A percentile compares a stretch with the other conserved stretches of the same genome.
Evolutionary conservation across 2,329 filamentous ascomycete genomes (phyloP).

Genomic region (Talaromyces islandicus): DNA sequence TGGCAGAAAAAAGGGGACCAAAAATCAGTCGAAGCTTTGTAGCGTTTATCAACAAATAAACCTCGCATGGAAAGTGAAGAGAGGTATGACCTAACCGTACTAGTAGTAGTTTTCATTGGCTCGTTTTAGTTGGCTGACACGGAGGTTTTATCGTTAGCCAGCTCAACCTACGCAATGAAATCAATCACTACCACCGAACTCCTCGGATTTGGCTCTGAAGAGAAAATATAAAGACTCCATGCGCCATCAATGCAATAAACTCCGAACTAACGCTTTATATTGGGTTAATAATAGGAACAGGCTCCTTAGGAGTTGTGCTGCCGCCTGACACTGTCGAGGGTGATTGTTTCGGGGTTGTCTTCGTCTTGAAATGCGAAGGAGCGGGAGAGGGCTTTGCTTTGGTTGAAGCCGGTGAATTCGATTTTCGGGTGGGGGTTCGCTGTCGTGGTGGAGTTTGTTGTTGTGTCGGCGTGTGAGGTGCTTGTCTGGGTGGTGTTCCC

Average conservation of each 20-base stretch:
- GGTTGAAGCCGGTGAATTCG: conserved; percentile 2
- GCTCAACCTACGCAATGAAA: not conserved
- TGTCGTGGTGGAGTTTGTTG: conserved; percentile 1
- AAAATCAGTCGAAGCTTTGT: not conserved
- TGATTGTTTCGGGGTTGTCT: conserved; percentile 6
- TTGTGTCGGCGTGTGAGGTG: conserved; percentile 6
- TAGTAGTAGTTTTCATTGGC: not conserved
- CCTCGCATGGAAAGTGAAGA: not conserved
- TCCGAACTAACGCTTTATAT: conserved; percentile 38
- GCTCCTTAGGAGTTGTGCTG: conserved; percentile 10
- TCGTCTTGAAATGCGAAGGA: conserved; percentile 1
- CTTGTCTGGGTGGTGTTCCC: conserved; percentile 7
- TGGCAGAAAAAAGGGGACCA: not conserved
- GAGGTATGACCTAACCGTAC: not conserved
- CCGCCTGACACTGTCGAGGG: conserved; percentile 5
- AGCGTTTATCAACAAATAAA: not conserved
- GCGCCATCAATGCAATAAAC: conserved; percentile 10
- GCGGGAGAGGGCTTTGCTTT: not conserved
- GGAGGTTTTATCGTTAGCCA: not conserved
- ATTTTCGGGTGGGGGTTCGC: not conserved
- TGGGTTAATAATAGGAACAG: conserved; percentile 23
- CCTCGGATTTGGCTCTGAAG: not conserved
- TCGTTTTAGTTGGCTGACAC: not conserved
- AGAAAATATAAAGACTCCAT: conserved; percentile 1
- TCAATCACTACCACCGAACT: not conserved